Base-by-base conservation (phyloP, 129 eudicot species). In the Pittosporum tobira region DNA sequence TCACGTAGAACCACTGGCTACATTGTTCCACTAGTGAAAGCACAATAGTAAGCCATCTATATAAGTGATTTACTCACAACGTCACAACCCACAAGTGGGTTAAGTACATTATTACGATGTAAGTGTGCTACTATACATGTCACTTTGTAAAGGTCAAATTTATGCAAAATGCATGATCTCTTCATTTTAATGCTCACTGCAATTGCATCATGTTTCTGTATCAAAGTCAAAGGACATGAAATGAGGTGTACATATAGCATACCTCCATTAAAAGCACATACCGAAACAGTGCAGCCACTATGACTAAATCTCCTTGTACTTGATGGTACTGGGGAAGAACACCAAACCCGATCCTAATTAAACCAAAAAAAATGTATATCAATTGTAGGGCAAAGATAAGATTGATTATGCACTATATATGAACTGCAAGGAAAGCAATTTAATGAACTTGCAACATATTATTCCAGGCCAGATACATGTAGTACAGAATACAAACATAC, bases 201-300 rank as follows among this genome's bases (percentile, higher is more conserved):
- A 53, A n/a, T 53, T 55, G 44, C 15, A 30, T 38, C 19, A 24
- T 6, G 21, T 15, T 45, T 45, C 45, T 40, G 2, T n/a, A 22
- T 16, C 7, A 0, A 16, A 45, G 49, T 45, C 49, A 45, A 45
- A 45, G 49, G 49, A 55, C 19, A 40, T 34, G 10, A 20, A 53
- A 53, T 27, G 40, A 28, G 59, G 23, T 27, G 42, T 29, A n/a
- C n/a, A n/a, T n/a, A 27, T 27, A 29, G 16, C 0, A 53, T 7
- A n/a, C 13, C 6, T 27, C 40, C 21, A 28, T n/a, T 29, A 28
- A 16, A n/a, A 53, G 42, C 42, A 7, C 59, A 29, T 2, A 27
- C 23, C 14, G 22, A 53, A 53, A n/a, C 59, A 53, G 59, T 53
- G 40, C 59, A 53, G 29, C 59, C 59, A 53, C 59, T 28, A n/a